Conservation (phyloP, 1,284 basidiomycete species). For the Rhodotorula sp. region DNA sequence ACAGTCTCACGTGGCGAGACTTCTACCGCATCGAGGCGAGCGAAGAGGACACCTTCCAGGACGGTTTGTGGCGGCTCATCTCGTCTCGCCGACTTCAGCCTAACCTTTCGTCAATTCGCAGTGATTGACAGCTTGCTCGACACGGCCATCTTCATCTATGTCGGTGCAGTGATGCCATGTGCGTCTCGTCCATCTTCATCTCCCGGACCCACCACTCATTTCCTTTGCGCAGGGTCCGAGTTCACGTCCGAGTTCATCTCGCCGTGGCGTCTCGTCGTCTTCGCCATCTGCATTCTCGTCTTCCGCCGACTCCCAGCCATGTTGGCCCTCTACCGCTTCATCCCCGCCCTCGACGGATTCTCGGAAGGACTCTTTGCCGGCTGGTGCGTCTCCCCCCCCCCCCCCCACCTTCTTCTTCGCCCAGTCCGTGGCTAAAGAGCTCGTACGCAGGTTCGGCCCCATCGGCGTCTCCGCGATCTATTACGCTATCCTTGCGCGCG, state of each 20-base stretch:
- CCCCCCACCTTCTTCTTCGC: background rate
- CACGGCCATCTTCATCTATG: conserved; percentile 49
- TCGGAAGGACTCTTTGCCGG: conserved; percentile 48
- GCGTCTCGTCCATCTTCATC: conserved; percentile 39
- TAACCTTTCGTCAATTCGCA: too few relatives aligned
- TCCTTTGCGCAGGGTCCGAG: conserved; percentile 33
- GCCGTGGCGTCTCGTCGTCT: conserved; percentile 48
- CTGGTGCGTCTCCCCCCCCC: conserved; percentile 25
- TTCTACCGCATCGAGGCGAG: conserved; percentile 53
- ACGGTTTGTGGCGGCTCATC: too few relatives aligned
- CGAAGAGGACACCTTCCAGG: conserved; percentile 57
- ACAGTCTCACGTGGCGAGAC: conserved; percentile 49
- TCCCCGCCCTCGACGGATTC: conserved; percentile 45
- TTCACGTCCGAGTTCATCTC: conserved; percentile 38
- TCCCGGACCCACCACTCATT: background rate
- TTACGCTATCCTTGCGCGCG: conserved; percentile 55
- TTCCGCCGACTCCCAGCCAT: conserved; percentile 49
- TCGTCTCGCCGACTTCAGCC: too few relatives aligned
- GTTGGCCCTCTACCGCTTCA: conserved; percentile 42
- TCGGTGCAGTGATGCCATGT: conserved; percentile 50
- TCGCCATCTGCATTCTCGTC: conserved; percentile 51
- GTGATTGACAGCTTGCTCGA: conserved; percentile 57
- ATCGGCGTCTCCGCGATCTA: conserved; percentile 50
- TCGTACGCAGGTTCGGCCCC: conserved; percentile 46
- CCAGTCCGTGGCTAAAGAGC: background rate